Evolutionary conservation across 257 asterid genomes (phyloP).

Genomic region (Lithospermum erythrorhizon): DNA sequence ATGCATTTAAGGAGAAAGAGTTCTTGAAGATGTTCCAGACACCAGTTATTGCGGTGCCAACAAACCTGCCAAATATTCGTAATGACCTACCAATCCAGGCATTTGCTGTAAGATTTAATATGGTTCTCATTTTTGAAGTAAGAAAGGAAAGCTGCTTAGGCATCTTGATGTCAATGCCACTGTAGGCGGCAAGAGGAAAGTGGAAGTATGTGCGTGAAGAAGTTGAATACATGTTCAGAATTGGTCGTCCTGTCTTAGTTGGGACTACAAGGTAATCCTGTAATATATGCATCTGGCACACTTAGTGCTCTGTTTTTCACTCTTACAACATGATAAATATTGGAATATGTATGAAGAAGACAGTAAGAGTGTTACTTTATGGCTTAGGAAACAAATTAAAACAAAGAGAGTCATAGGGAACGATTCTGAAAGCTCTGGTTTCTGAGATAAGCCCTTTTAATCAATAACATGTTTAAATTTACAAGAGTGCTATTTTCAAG

Average conservation of each 20-base stretch:
- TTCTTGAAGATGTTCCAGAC: constrained; percentile 80
- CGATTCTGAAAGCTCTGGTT: background rate
- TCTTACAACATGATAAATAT: background rate
- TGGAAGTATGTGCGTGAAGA: constrained; percentile 82
- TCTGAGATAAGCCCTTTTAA: too few species aligned
- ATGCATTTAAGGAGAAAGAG: constrained; percentile 67
- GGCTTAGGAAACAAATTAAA: background rate
- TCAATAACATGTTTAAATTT: background rate
- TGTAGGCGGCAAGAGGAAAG: constrained; percentile 88
- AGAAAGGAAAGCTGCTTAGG: constrained; percentile 5
- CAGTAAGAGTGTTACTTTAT: background rate
- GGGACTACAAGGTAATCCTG: constrained; percentile 82
- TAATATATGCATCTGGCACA: constrained; percentile 15
- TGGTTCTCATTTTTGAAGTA: background rate
- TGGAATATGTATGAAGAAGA: background rate
- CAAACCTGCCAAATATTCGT: constrained; percentile 82
- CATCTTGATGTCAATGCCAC: constrained; percentile 14
- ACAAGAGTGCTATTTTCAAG: background rate
- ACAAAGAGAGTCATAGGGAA: background rate
- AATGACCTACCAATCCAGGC: constrained; percentile 82
- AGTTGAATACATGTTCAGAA: constrained; percentile 70
- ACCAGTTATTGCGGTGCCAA: constrained; percentile 96
- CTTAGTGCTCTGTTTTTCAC: background rate
- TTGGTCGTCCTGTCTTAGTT: constrained; percentile 90
- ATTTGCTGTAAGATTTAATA: constrained; percentile 65